A percentile compares a stretch with the other conserved stretches of the same genome.
Evolutionary conservation across 164 flowering plant species (phyloP).

Genomic region (Platanus orientalis): DNA sequence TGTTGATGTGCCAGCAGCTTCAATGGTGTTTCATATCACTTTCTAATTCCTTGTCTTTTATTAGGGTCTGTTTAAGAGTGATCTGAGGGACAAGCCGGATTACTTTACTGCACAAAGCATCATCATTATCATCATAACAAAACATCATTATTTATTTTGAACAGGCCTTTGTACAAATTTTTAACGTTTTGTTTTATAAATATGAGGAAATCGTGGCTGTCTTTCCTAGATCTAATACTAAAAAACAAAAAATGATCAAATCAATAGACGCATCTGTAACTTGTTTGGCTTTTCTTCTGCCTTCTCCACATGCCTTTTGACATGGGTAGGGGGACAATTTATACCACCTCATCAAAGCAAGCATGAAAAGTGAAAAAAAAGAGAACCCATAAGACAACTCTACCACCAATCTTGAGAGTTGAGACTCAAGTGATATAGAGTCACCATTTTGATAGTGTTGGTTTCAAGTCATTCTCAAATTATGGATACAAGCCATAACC

Average conservation of each 20-base stretch:
- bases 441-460: neutral
- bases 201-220: conserved; percentile 6
- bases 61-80: too few species aligned
- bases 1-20: too few species aligned
- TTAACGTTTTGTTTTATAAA: neutral
- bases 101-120: too few species aligned
- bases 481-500: neutral
- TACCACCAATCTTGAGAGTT: conserved; percentile 4
- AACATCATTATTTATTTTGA: neutral
- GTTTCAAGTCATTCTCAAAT: neutral
- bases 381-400: conserved; percentile 6
- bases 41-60: too few species aligned
- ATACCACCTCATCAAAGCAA: conserved; percentile 4
- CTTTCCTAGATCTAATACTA: conserved; percentile 11
- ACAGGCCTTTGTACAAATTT: neutral
- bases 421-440: neutral
- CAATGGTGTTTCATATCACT: too few species aligned
- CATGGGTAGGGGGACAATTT: conserved; percentile 13
- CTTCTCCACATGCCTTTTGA: conserved; percentile 18
- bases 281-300: conserved; percentile 29
- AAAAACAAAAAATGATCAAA: too few species aligned
- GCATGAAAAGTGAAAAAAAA: conserved; percentile 11
- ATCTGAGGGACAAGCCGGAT: too few species aligned
- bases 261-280: conserved; percentile 8
- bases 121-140: neutral